These are phyloP conservation scores for Dryadomyces sulphureus DNA, from an alignment of 2,329 filamentous ascomycete species.

Conservation along the genomic window DNA sequence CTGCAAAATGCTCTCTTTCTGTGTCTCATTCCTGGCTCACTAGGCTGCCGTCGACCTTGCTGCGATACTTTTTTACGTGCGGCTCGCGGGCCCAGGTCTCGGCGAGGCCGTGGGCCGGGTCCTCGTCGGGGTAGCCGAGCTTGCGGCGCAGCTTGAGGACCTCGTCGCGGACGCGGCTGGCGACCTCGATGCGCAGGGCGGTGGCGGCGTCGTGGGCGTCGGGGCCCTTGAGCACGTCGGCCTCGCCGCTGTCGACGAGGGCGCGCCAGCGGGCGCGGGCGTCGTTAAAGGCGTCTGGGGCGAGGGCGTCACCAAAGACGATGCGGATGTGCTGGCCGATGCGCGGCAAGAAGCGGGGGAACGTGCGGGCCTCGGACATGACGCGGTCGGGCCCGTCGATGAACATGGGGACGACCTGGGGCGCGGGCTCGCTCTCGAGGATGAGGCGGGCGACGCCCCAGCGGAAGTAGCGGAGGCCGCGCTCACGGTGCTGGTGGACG, in stretches of 20 bases:
- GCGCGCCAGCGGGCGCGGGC: constrained; percentile 60
- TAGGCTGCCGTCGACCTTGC: constrained; percentile 37
- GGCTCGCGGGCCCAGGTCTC: constrained; percentile 61
- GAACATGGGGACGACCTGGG: constrained; percentile 86
- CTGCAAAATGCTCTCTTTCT: no score
- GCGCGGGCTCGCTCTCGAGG: constrained; percentile 69
- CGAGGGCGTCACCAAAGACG: constrained; percentile 65
- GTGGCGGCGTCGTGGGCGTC: not conserved
- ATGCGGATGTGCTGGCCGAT: constrained; percentile 55
- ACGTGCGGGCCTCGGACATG: constrained; percentile 72
- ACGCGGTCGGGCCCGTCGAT: constrained; percentile 77
- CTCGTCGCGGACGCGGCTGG: constrained; percentile 60
- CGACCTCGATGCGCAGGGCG: constrained; percentile 60
- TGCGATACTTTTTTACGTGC: constrained; percentile 31
- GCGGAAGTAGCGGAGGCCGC: constrained; percentile 89
- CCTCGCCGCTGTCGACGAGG: constrained; percentile 25
- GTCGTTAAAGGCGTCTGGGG: constrained; percentile 65
- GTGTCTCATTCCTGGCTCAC: constrained; percentile 19
- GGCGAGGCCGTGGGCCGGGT: constrained; percentile 59
- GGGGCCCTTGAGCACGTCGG: constrained; percentile 33
- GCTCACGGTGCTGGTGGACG: constrained; percentile 71
- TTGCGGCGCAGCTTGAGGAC: constrained; percentile 62
- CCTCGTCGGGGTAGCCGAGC: constrained; percentile 64
- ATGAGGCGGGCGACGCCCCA: constrained; percentile 91
- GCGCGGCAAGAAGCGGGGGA: constrained; percentile 69